Evolutionary conservation across 805 yeast species (phyloP), one percentile per base, ranked within the genome.

Genomic region (Saccharomyces jurei): DNA sequence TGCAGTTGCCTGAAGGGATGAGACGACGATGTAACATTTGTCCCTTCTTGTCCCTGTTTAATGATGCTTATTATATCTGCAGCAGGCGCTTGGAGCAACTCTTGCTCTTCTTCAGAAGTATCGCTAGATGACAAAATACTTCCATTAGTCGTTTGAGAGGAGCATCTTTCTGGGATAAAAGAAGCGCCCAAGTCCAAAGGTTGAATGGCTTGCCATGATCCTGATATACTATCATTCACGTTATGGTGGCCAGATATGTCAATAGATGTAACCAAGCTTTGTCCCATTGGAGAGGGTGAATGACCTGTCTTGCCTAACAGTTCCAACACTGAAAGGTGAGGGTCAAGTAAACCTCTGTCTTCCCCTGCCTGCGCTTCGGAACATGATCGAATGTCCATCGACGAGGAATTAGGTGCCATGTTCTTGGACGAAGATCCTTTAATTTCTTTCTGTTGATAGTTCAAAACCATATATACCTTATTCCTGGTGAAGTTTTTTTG

Each of bases 21-120:
- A 6, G 28, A n/a, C 26, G 55, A 48, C 11, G 55, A 49, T 21
- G 52, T 48, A 3, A 49, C 41, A 48, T 25, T 47, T 8, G 47
- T n/a, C 2, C 28, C 28, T n/a, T 49, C 50, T 44, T 54, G 11
- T 47, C 56, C 46, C 51, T 26, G 44, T 47, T 56, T 32, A 54
- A 31, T 4, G 55, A 44, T 14, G 46, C 49, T 26, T 48, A 49
- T 28, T 50, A 51, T 8, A 41, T 30, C 13, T 50, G 36, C 48
- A 32, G 56, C 54, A 13, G 52, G 46, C 31, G 53, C 55, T 25
- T 48, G 51, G 22, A 31, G 25, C 29, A 31, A 22, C 32, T 63
- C 67, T 1, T 56, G 54, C 41, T 66, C 71, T 49, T 67, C 71
- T 30, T 66, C 70, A n/a, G 71, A 66, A 9, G 68, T 67, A 48